A percentile compares a stretch with the other conserved stretches of the same genome.
phyloP scores from a whole-genome alignment of 768 basidiomycete genomes.

The Myochromella boudieri region DNA sequence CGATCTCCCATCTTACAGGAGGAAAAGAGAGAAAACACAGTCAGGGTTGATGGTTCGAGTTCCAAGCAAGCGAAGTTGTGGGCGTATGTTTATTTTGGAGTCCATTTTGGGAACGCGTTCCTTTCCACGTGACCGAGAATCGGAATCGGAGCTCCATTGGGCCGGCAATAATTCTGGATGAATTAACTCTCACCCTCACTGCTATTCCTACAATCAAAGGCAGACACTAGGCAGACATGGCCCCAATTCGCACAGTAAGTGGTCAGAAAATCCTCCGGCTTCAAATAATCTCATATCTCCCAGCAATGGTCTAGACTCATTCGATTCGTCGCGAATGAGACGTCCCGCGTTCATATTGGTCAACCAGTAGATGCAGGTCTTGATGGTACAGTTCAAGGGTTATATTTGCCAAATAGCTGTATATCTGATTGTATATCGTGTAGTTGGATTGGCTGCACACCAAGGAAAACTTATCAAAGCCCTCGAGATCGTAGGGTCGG shows the following conservation, averaged over 20 bases:
- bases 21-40: conserved; percentile 1
- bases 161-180: neutral
- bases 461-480: conserved; percentile 60
- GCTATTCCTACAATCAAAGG: too few species aligned
- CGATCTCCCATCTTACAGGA: conserved; percentile 22
- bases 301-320: conserved; percentile 82
- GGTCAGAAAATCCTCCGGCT: neutral
- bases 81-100: conserved; percentile 27
- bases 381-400: conserved; percentile 48
- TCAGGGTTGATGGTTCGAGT: conserved; percentile 18
- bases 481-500: conserved; percentile 70
- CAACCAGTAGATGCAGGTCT: conserved; percentile 67
- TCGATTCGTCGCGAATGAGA: conserved; percentile 79
- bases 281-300: neutral
- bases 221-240: conserved; percentile 41
- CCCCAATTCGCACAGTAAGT: conserved; percentile 58
- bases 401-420: neutral
- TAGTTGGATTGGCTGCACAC: conserved; percentile 61
- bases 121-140: conserved; percentile 14
- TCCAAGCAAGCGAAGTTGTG: conserved; percentile 14
- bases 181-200: neutral
- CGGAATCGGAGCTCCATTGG: neutral
- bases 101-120: conserved; percentile 18
- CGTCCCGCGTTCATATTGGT: conserved; percentile 71
- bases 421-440: neutral